These are phyloP conservation scores for Phyllosticta citribraziliensis DNA, from an alignment of 2,329 filamentous ascomycete genomes.

Conservation along the genomic window DNA sequence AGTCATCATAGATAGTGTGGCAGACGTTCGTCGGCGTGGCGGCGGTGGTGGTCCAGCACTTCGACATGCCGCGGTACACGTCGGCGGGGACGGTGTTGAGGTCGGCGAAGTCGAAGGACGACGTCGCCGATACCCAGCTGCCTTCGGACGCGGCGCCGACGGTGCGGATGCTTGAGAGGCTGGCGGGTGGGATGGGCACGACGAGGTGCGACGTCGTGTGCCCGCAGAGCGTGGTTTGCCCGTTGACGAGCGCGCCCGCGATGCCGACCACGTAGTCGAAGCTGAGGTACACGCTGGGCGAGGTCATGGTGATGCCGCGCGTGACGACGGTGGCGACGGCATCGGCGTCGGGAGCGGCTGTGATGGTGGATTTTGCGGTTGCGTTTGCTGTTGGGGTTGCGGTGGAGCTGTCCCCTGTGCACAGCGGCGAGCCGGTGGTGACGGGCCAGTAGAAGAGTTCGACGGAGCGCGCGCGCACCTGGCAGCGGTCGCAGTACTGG, in stretches of 20 bases:
- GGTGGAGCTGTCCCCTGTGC: no score
- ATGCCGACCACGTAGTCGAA: neutral
- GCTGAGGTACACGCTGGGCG: neutral
- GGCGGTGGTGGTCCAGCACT: neutral
- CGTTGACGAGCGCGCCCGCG: neutral
- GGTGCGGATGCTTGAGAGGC: constrained; percentile 1
- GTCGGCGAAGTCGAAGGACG: neutral
- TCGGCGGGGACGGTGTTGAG: neutral
- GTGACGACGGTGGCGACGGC: neutral
- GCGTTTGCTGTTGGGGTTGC: neutral
- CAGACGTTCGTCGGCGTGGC: neutral
- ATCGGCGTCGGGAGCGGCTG: neutral
- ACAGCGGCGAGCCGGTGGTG: neutral
- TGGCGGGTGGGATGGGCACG: neutral
- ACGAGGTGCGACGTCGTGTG: neutral
- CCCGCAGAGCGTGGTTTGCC: neutral
- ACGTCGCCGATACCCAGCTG: neutral
- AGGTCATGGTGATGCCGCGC: neutral
- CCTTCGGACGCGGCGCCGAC: no score
- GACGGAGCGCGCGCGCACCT: neutral
- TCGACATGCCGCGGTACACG: neutral
- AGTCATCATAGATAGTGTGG: neutral
- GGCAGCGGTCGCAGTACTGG: neutral
- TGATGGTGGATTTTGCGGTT: neutral
- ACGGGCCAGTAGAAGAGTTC: constrained; percentile 1